phyloP scores from a whole-genome alignment of 1,284 basidiomycete genomes.

The Earliella scabrosa region DNA sequence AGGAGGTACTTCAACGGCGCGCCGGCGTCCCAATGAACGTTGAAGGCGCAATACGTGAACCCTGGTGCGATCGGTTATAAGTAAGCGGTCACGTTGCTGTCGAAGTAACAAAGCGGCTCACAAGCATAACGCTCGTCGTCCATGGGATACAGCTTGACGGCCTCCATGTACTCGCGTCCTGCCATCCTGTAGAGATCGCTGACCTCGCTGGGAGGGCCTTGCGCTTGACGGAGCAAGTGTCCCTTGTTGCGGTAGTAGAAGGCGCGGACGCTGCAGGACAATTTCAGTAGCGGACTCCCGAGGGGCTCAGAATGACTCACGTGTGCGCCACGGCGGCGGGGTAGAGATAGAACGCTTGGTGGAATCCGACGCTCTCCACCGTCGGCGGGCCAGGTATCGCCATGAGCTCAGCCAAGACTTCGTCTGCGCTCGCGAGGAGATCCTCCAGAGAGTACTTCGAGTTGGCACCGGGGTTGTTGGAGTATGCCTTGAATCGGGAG shows the following conservation, averaged over 20 bases:
- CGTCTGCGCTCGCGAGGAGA: constrained; percentile 32
- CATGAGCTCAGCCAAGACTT: constrained; percentile 33
- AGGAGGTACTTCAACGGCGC: constrained; percentile 13
- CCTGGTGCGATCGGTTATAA: constrained; percentile 11
- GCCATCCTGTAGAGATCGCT: constrained; percentile 21
- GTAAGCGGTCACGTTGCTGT: no score
- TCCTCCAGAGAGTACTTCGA: constrained; percentile 30
- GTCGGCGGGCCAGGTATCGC: constrained; percentile 9
- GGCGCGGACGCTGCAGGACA: constrained; percentile 33
- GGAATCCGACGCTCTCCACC: constrained; percentile 25
- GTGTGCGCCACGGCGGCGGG: constrained; percentile 40
- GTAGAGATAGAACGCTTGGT: constrained; percentile 41
- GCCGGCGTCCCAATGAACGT: constrained; percentile 12
- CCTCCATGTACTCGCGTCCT: constrained; percentile 32
- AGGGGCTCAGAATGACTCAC: constrained; percentile 37
- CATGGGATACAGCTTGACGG: constrained; percentile 30
- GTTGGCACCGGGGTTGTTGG: constrained; percentile 11
- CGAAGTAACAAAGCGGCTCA: constrained; percentile 3
- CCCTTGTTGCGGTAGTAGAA: constrained; percentile 37
- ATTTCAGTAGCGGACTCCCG: no score
- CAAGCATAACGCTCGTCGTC: constrained; percentile 41
- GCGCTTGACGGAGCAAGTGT: neutral
- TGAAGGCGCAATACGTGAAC: constrained; percentile 19
- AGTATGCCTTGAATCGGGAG: constrained; percentile 16
- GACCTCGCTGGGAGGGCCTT: neutral